Conservation (phyloP, 345 rosid species). For the Geranium brycei region DNA sequence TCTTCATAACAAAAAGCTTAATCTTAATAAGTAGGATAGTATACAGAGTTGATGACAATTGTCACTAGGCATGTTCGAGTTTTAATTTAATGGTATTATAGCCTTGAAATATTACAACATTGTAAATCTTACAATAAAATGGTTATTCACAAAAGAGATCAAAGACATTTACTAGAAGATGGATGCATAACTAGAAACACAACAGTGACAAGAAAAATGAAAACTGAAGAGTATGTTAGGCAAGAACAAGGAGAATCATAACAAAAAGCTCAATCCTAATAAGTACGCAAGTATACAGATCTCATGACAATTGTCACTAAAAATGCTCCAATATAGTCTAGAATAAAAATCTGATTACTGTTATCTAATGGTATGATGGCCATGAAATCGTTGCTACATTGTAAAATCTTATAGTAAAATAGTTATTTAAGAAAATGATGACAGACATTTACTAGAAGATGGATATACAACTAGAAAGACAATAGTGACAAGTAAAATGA, state of each 20-base stretch:
- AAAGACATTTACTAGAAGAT: too few relatives aligned
- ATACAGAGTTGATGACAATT: too few relatives aligned
- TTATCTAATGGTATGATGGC: neutral
- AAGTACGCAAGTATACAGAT: too few relatives aligned
- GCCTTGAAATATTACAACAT: too few relatives aligned
- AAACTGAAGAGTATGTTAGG: neutral
- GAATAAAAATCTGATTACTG: neutral
- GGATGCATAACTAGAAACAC: too few relatives aligned
- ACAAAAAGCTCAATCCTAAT: neutral
- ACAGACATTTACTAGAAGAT: neutral
- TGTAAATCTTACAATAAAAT: too few relatives aligned
- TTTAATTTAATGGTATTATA: too few relatives aligned
- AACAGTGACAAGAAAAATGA: too few relatives aligned
- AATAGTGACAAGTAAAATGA: neutral
- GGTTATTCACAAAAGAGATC: too few relatives aligned
- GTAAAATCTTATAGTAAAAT: neutral
- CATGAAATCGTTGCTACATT: neutral
- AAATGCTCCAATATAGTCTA: neutral
- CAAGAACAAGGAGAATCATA: neutral
- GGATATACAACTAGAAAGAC: neutral
- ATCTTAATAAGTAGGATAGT: neutral
- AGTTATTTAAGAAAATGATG: neutral
- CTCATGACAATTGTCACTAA: neutral
- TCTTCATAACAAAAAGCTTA: neutral
- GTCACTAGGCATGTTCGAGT: too few relatives aligned